Base-by-base conservation (phyloP, 768 basidiomycete genomes). In the Pulveroboletus frians region DNA sequence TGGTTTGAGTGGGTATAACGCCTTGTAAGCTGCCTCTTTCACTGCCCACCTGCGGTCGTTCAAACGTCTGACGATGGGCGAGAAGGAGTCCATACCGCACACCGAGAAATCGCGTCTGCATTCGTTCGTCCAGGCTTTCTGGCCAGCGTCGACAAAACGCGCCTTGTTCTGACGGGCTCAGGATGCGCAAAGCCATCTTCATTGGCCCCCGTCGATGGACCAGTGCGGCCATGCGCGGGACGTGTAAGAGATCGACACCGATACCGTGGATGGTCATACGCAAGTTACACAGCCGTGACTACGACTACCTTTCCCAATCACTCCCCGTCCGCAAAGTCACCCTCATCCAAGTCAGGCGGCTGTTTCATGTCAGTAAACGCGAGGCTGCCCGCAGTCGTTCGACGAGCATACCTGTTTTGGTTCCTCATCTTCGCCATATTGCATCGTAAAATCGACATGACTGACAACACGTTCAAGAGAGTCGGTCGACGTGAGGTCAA, bases 341-440 rank as follows among this genome's bases (percentile, higher is more conserved):
- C 92, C 52, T 89, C 90, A 63, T 97, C 95, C 68, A 97, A 73
- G 68, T 97, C 92, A 64, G 81, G 88, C 11, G 93, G 94, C 86
- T 94, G 57, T 56, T 34, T 38, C 26, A 23, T 62, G 54, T 52
- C 41, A 18, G 34, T 52, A 41, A 61, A 44, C 49, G 40, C 42
- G 15, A 4, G 21, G 32, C 42, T n/a, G 3, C 42, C 35, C 36
- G 47, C 35, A 17, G 4, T 13, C 29, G 37, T 41, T 49, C 29
- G 48, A 43, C 17, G 32, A 18, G 53, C 74, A 49, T 61, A 88
- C 89, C 81, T 91, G 91, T 74, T 87, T 92, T 14, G 95, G 94
- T 63, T 99, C 95, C 65, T 99, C 95, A 51, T 94, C 92, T 72
- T 98, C 95, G 30, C 95, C 95, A 61, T 96, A 99, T 65, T 99